These are phyloP conservation scores for Aurifilum marmelostoma DNA, from an alignment of 2,329 filamentous ascomycete species.

Conservation along the genomic window DNA sequence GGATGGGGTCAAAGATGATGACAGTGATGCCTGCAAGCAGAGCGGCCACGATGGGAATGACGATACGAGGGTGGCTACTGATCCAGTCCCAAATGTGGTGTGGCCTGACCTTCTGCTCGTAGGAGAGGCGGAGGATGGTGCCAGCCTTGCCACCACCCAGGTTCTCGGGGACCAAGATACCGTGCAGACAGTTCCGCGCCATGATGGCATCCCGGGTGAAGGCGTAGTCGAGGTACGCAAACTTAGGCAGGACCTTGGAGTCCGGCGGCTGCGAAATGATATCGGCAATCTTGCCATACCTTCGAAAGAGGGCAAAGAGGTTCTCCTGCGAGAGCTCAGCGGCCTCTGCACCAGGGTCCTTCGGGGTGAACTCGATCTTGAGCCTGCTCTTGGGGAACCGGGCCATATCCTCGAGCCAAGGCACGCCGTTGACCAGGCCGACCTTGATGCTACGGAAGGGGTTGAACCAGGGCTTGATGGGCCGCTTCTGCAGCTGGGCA, in stretches of 20 bases:
- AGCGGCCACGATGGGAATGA: conserved; percentile 81
- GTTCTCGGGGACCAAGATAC: conserved; percentile 70
- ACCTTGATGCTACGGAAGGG: conserved; percentile 74
- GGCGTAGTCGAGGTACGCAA: conserved; percentile 77
- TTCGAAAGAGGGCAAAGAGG: conserved; percentile 83
- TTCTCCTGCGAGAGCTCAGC: conserved; percentile 85
- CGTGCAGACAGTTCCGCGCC: conserved; percentile 92
- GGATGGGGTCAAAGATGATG: conserved; percentile 89
- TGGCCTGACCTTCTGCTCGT: conserved; percentile 76
- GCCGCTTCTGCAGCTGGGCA: conserved; percentile 67
- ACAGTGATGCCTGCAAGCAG: conserved; percentile 82
- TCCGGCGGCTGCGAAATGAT: conserved; percentile 82
- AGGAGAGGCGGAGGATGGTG: conserved; percentile 79
- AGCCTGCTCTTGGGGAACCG: conserved; percentile 73
- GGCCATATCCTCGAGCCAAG: conserved; percentile 87
- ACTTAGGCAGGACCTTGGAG: conserved; percentile 82
- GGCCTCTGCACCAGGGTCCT: conserved; percentile 68
- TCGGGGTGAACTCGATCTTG: conserved; percentile 82
- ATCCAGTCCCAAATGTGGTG: conserved; percentile 89
- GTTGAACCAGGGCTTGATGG: conserved; percentile 88
- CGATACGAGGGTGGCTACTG: conserved; percentile 80
- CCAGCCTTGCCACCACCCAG: conserved; percentile 74
- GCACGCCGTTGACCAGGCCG: conserved; percentile 77
- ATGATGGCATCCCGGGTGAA: conserved; percentile 77
- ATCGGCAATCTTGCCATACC: conserved; percentile 87